These are phyloP conservation scores for Acanthamoeba divionensis DNA, from an alignment of 208 protist species.

Conservation along the genomic window DNA sequence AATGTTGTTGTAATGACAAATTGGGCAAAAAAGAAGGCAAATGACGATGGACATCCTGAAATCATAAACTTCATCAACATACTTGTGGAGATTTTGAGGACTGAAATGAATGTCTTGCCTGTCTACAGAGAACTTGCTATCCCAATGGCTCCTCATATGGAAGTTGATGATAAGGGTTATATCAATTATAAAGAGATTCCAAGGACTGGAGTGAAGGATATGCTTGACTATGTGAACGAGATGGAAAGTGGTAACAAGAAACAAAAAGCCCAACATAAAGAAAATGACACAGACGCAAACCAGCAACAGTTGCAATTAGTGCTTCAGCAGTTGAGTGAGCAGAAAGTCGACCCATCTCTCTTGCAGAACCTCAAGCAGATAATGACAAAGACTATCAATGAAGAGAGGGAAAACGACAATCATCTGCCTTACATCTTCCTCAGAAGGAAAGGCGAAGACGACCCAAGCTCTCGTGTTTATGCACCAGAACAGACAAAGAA, in stretches of 20 bases:
- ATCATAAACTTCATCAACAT: conserved; percentile 60
- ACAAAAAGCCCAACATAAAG: too few relatives aligned
- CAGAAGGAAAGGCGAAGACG: neutral
- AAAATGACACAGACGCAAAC: neutral
- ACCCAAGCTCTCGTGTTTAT: conserved; percentile 26
- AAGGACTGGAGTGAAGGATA: conserved; percentile 45
- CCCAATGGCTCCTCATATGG: conserved; percentile 54
- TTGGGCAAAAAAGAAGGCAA: conserved; percentile 46
- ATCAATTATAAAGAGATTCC: conserved; percentile 70
- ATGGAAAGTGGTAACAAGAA: conserved; percentile 49
- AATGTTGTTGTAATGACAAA: conserved; percentile 47
- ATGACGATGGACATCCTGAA: conserved; percentile 38
- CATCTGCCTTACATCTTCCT: conserved; percentile 41
- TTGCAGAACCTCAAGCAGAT: neutral
- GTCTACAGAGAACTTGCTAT: conserved; percentile 21
- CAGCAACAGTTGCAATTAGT: conserved; percentile 5
- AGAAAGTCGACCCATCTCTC: conserved; percentile 34
- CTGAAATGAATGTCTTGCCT: conserved; percentile 19
- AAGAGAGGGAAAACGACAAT: neutral
- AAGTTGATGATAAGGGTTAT: conserved; percentile 54
- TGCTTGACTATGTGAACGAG: conserved; percentile 63
- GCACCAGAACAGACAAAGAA: conserved; percentile 10
- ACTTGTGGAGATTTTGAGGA: conserved; percentile 39
- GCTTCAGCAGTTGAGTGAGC: conserved; percentile 5
- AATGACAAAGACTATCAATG: neutral